Conservation (phyloP, 768 basidiomycete genomes). For the Serendipita vermifera region DNA sequence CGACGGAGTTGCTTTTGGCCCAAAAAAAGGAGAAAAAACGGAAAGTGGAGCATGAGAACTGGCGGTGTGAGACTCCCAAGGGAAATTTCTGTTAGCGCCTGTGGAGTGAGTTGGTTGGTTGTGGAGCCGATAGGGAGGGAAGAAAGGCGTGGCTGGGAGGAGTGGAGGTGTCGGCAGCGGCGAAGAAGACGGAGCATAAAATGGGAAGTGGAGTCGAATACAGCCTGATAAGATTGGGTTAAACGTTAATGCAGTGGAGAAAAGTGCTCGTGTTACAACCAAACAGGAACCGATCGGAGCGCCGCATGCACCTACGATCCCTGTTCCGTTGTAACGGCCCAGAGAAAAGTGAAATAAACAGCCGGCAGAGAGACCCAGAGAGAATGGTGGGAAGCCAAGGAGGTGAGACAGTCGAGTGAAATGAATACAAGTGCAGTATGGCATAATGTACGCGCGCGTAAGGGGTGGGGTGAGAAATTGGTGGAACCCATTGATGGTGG, state of each 20-base stretch:
- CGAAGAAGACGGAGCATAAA: too few relatives aligned
- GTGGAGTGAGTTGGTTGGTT: not conserved
- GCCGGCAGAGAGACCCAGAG: not conserved
- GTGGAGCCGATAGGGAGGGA: not conserved
- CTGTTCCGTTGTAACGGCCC: not conserved
- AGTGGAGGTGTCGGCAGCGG: too few relatives aligned
- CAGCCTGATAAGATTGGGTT: conserved; percentile 10
- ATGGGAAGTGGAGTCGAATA: too few relatives aligned
- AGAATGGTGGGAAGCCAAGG: not conserved
- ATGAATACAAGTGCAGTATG: conserved; percentile 5
- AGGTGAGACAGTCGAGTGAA: not conserved
- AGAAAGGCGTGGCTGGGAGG: too few relatives aligned
- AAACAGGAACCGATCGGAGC: too few relatives aligned
- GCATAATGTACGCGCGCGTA: too few relatives aligned
- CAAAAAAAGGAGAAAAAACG: not conserved
- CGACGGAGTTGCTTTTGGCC: too few relatives aligned
- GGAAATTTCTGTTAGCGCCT: not conserved
- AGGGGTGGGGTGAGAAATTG: too few relatives aligned
- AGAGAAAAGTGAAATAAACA: not conserved
- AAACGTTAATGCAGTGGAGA: too few relatives aligned
- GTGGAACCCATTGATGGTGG: too few relatives aligned
- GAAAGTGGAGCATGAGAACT: not conserved
- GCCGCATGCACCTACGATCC: too few relatives aligned
- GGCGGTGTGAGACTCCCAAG: too few relatives aligned
- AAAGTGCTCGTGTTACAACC: not conserved